Evolutionary conservation across 2,329 filamentous ascomycete species (phyloP).

Genomic region (Magnaporthales sp.): DNA sequence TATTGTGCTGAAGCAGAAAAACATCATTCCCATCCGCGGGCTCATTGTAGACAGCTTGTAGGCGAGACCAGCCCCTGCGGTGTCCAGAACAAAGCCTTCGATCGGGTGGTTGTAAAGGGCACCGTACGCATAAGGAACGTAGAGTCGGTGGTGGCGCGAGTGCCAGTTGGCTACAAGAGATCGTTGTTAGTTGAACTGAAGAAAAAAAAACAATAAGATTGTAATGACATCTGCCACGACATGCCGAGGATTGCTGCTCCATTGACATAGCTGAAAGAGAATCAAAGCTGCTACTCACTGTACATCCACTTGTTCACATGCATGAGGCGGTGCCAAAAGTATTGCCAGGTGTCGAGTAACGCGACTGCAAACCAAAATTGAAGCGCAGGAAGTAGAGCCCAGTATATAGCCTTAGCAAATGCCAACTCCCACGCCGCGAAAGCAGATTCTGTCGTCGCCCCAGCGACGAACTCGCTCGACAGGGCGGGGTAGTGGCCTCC

Average conservation of each 20-base stretch:
- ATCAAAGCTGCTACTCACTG: slow-evolving; percentile 47
- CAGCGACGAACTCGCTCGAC: slow-evolving; percentile 46
- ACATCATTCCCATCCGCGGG: slow-evolving; percentile 77
- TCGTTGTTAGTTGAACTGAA: background rate
- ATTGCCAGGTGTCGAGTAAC: slow-evolving; percentile 94
- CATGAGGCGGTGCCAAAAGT: slow-evolving; percentile 94
- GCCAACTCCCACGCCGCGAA: slow-evolving; percentile 80
- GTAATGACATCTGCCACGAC: background rate
- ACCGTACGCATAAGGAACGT: slow-evolving; percentile 95
- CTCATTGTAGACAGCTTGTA: slow-evolving; percentile 79
- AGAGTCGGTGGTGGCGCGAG: slow-evolving; percentile 90
- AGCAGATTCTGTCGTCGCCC: slow-evolving; percentile 45
- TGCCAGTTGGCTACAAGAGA: slow-evolving; percentile 65
- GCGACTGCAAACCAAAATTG: slow-evolving; percentile 70
- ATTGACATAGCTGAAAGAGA: background rate
- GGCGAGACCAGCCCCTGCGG: slow-evolving; percentile 72
- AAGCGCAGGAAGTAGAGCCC: slow-evolving; percentile 62
- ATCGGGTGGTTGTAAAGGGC: slow-evolving; percentile 95
- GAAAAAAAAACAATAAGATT: background rate
- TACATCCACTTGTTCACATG: slow-evolving; percentile 97
- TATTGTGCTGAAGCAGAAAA: slow-evolving; percentile 82
- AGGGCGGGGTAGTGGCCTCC: slow-evolving; percentile 76
- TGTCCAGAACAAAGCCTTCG: slow-evolving; percentile 90
- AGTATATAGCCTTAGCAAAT: slow-evolving; percentile 71
- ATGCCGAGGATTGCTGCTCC: background rate